These are phyloP conservation scores for Triticum dicoccoides DNA, from an alignment of 176 grass and related monocot species.

Conservation along the genomic window DNA sequence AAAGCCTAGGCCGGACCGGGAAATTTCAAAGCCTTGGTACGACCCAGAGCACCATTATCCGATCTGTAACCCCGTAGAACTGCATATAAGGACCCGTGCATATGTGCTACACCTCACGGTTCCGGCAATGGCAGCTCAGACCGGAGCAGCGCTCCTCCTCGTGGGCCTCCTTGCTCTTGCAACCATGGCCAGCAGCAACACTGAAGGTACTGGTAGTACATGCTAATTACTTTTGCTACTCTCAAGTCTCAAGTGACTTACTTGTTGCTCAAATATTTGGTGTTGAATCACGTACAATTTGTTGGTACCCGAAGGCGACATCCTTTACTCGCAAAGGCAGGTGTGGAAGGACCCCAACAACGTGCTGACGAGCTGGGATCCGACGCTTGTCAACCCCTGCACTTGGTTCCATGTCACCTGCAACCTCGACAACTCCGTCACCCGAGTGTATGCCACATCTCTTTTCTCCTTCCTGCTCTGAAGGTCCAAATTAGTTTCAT, in stretches of 20 bases:
- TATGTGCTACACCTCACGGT: not conserved
- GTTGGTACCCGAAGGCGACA: slow-evolving; percentile 33
- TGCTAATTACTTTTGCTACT: too few relatives aligned
- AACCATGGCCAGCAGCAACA: slow-evolving; percentile 38
- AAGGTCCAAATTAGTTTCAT: not conserved
- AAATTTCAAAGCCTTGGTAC: too few relatives aligned
- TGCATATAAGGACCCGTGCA: slow-evolving; percentile 17
- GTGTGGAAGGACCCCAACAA: slow-evolving; percentile 32
- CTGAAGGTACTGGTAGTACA: slow-evolving; percentile 22
- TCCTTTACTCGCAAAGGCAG: slow-evolving; percentile 31
- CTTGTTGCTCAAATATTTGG: too few relatives aligned
- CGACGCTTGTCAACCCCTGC: slow-evolving; percentile 46
- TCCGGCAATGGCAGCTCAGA: slow-evolving; percentile 15
- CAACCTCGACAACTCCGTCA: too few relatives aligned
- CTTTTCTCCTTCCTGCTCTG: not conserved
- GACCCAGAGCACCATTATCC: not conserved
- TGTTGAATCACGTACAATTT: too few relatives aligned
- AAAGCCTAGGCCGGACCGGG: not conserved
- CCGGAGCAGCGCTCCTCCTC: not conserved
- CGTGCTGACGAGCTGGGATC: slow-evolving; percentile 42
- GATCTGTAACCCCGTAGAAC: not conserved
- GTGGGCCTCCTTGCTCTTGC: slow-evolving; percentile 15
- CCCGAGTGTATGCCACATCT: not conserved
- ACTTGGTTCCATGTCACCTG: slow-evolving; percentile 36
- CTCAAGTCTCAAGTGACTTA: too few relatives aligned